Conservation (phyloP, 2,329 filamentous ascomycete genomes). For the Byssoonygena ceratinophila region DNA sequence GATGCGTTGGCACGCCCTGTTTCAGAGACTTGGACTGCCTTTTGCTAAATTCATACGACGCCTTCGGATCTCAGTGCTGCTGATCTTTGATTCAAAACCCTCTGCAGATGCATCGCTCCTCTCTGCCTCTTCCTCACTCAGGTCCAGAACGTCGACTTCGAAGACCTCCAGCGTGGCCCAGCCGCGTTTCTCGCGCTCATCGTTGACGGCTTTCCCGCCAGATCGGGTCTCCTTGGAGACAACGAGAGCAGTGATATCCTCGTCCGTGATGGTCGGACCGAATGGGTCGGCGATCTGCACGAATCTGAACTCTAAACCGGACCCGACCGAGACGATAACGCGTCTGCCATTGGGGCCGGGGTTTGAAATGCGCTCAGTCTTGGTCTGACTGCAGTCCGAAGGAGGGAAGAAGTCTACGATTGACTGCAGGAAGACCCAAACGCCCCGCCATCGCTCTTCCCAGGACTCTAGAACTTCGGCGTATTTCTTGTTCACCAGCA, state of each 20-base stretch:
- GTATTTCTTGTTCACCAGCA: conserved; percentile 82
- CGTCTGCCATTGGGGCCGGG: conserved; percentile 33
- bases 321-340: conserved; percentile 22
- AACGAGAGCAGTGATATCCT: conserved; percentile 66
- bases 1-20: conserved; percentile 1
- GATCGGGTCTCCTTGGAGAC: conserved; percentile 79
- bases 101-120: conserved; percentile 39
- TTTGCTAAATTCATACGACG: conserved; percentile 35
- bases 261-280: conserved; percentile 78
- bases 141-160: conserved; percentile 79
- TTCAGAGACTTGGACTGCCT: conserved; percentile 19
- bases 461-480: conserved; percentile 71
- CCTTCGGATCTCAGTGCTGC: conserved; percentile 73
- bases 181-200: conserved; percentile 62
- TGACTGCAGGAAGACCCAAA: conserved; percentile 58
- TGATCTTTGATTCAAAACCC: conserved; percentile 73
- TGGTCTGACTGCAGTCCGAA: conserved; percentile 30
- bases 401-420: conserved; percentile 49
- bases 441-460: conserved; percentile 58
- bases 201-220: conserved; percentile 76
- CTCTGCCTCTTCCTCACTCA: conserved; percentile 44
- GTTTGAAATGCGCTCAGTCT: conserved; percentile 25
- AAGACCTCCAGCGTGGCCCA: conserved; percentile 70
- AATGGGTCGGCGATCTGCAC: conserved; percentile 80
- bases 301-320: conserved; percentile 56